Percentiles rank a stretch among this genome's conserved stretches.
Conservation (phyloP, 2,329 filamentous ascomycete genomes). For the Pseudocercospora musae region DNA sequence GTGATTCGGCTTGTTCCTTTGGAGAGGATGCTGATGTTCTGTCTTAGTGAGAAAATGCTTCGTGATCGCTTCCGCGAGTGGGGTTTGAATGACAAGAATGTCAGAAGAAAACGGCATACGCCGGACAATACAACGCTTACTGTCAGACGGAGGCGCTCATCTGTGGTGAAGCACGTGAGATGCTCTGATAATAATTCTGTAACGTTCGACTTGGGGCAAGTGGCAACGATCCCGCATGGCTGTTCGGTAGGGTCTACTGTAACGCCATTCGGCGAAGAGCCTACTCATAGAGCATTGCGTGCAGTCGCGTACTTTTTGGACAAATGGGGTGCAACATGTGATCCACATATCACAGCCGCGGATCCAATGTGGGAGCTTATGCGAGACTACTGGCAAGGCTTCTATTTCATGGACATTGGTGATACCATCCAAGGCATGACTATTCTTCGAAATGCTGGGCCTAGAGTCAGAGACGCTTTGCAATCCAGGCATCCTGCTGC, state of each 20-base stretch:
- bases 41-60: neutral
- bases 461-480: neutral
- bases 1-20: neutral
- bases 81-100: neutral
- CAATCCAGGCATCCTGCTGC: neutral
- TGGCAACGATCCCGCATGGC: neutral
- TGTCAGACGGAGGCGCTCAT: neutral
- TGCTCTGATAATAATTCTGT: neutral
- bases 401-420: conserved; percentile 1
- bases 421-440: neutral
- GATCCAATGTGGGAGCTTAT: neutral
- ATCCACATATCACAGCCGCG: neutral
- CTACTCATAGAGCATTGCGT: neutral
- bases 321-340: neutral
- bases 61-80: neutral
- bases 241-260: neutral
- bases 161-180: neutral
- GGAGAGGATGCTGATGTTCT: neutral
- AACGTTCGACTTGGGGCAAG: neutral
- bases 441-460: neutral
- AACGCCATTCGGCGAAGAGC: neutral
- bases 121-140: neutral
- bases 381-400: neutral
- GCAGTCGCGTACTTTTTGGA: neutral
- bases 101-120: neutral